phyloP scores from a whole-genome alignment of 1,284 basidiomycete species.

The Ustilago tritici region DNA sequence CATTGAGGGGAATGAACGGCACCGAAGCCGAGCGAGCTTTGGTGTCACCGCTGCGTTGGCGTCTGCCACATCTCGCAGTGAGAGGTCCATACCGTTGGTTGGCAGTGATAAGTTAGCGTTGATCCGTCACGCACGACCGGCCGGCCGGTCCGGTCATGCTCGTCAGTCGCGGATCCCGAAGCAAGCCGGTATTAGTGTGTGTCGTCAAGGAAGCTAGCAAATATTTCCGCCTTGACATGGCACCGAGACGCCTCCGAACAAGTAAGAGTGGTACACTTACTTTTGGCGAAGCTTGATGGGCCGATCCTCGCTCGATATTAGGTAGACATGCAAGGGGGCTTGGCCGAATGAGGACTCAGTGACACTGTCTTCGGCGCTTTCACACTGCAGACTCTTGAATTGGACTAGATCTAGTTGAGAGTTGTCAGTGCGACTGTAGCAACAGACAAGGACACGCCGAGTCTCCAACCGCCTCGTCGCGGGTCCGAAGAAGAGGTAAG shows the following conservation, averaged over 20 bases:
- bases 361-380: not conserved
- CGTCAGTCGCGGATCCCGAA: not conserved
- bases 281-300: not conserved
- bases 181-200: not conserved
- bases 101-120: not conserved
- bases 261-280: not conserved
- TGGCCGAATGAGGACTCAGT: not conserved
- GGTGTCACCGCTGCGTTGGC: not conserved
- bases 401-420: no score
- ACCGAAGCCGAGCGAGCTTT: not conserved
- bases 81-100: not conserved
- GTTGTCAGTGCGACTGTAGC: not conserved
- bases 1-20: not conserved
- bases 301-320: not conserved
- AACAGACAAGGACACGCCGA: not conserved
- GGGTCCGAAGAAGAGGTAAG: not conserved
- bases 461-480: not conserved
- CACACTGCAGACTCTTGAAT: no score
- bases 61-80: not conserved
- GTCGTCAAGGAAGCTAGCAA: not conserved
- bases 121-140: not conserved
- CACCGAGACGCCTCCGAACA: not conserved
- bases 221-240: not conserved
- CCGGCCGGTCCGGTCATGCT: slow-evolving; percentile 2
- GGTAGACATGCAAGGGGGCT: not conserved